Base-by-base conservation (phyloP, 140 eudicot species). In the Anethum foeniculum region DNA sequence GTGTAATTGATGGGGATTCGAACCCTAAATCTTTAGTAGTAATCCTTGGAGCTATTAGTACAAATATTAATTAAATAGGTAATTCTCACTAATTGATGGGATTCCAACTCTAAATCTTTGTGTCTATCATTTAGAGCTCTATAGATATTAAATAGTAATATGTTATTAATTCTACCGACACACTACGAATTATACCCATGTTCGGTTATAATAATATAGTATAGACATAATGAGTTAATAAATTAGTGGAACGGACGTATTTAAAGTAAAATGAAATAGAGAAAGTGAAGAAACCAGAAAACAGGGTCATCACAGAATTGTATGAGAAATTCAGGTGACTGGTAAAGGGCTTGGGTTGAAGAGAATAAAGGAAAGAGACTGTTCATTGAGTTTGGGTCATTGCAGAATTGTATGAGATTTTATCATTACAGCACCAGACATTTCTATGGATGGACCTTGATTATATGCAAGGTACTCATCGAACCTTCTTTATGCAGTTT, bases 401-500 rank as follows among this genome's bases (percentile, higher is more conserved):
- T n/a, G 32, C 30, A 58, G 68, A n/a, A n/a, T 58, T 58, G 32
- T 58, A n/a, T 58, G 32, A 1, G 68, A 25, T 25, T 25, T 27
- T 2, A 58, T 58, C 4, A 58, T 58, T n/a, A 10, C 14, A n/a
- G 30, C 12, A 58, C 67, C 67, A 23, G 30, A 58, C 67, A 65
- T 36, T 64, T 64, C 18, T 9, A 64, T 64, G 38, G 10, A 6
- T 82, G 89, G 7, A 9, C n/a, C 6, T 10, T 44, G 27, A 1
- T n/a, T 5, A 25, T 23, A 25, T 93, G 47, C 23, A 12, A 75
- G 23, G 25, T 47, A 18, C 34, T 46, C 14, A 46, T 10, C 9
- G 83, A 47, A 30, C 84, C 85, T 78, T 78, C 39, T 80, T 36
- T 79, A 74, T 83, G 87, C 97, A 94, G 99, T 85, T 93, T 49